Evolutionary conservation across 345 rosid genomes (phyloP), one percentile per base, ranked within the genome.

Genomic region (Salix suchowensis): DNA sequence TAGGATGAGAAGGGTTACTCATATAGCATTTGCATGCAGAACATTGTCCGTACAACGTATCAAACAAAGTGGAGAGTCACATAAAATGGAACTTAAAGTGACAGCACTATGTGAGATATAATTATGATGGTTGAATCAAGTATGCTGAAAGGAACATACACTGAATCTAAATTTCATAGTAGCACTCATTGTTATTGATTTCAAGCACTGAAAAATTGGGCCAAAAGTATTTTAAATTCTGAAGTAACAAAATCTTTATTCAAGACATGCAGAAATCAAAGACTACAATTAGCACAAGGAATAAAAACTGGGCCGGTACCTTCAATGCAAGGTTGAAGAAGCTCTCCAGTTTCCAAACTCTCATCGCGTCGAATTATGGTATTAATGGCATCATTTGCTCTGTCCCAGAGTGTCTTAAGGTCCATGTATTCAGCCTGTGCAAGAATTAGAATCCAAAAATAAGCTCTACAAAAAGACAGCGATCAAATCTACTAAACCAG

Each of bases 261-360:
- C 34, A 34, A 55, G 67, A 70, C 40, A 26, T 62, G 65, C 46
- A 54, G 15, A 46, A 50, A 11, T 54, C 79, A 19, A 70, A 54
- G 10, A 77, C 5, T 62, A 81, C 66, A 66, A 42, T 36, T 74
- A 39, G 40, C 78, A 68, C 58, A 34, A 32, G 65, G 67, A 40
- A 69, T 30, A 34, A 68, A 11, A 64, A 55, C 3, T 28, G 6
- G 23, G 32, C n/a, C 15, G 46, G 77, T 88, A 91, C 95, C 95
- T 91, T 91, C 95, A 80, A 89, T 86, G 73, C 92, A 91, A 70
- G 95, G 95, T 64, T 77, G 91, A 75, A 91, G 90, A 74, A 89
- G 82, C 39, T 86, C 80, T 73, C 90, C 92, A 73, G 89, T 89
- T 80, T 89, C 92, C 26, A 88, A 67, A 55, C 80, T 85, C 82